A percentile compares a stretch with the other conserved stretches of the same genome.
phyloP scores from a whole-genome alignment of 2,329 filamentous ascomycete species.

The Cercospora nicotianae region DNA sequence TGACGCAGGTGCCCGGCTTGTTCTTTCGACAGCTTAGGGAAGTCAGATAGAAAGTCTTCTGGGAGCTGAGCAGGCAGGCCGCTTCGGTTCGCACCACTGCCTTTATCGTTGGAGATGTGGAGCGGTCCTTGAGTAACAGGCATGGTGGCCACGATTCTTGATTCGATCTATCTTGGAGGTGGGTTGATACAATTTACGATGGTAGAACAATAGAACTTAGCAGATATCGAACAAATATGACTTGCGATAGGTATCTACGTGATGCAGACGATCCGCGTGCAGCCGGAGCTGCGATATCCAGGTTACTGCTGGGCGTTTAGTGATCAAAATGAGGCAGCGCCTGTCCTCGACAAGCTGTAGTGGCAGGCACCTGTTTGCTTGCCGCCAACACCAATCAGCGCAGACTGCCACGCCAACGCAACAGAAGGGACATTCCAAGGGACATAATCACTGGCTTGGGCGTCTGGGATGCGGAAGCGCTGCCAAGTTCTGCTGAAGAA shows the following conservation, averaged over 20 bases:
- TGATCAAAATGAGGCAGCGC: background rate
- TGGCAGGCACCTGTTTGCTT: background rate
- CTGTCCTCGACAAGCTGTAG: background rate
- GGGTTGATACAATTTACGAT: too few relatives aligned
- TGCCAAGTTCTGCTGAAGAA: background rate
- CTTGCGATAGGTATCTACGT: background rate
- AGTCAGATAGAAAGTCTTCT: background rate
- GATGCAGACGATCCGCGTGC: background rate
- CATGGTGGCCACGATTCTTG: too few relatives aligned
- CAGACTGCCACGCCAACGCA: too few relatives aligned
- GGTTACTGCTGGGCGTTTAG: background rate
- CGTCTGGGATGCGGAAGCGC: too few relatives aligned
- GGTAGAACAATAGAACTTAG: too few relatives aligned
- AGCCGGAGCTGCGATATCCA: background rate
- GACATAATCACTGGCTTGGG: too few relatives aligned
- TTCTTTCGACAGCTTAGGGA: background rate
- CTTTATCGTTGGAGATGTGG: too few relatives aligned
- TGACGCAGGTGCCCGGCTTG: background rate
- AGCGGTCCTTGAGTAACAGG: too few relatives aligned
- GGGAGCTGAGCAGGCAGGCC: background rate
- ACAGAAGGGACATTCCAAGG: too few relatives aligned
- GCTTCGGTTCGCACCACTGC: too few relatives aligned
- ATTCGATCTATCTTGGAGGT: too few relatives aligned
- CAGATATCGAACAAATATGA: background rate
- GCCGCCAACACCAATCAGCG: background rate